phyloP scores from a whole-genome alignment of 257 asterid genomes.

The Fraxinus excelsior region DNA sequence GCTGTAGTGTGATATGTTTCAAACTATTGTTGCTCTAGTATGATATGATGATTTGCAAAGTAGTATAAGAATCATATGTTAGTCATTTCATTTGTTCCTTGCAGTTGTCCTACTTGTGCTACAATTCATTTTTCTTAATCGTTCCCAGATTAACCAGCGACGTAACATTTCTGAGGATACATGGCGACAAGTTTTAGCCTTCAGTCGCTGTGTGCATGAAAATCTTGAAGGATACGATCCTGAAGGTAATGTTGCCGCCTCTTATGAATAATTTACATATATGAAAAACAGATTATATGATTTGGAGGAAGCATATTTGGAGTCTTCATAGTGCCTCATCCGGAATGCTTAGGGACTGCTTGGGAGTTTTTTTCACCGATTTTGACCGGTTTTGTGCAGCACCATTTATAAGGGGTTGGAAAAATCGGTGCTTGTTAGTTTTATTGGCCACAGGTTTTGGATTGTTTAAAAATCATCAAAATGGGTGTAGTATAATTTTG shows the following conservation, averaged over 20 bases:
- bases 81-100: constrained; percentile 8
- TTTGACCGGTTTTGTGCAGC: too few species aligned
- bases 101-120: not conserved
- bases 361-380: too few species aligned
- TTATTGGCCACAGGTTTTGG: too few species aligned
- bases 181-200: constrained; percentile 92
- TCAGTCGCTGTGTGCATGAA: constrained; percentile 91
- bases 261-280: not conserved
- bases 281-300: not conserved
- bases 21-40: not conserved
- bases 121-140: constrained; percentile 13
- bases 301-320: not conserved
- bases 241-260: constrained; percentile 60
- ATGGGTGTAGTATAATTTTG: too few species aligned
- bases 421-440: too few species aligned
- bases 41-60: not conserved
- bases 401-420: too few species aligned
- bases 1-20: not conserved
- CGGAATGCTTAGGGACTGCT: not conserved
- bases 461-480: too few species aligned
- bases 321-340: not conserved
- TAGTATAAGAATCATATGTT: not conserved
- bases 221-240: constrained; percentile 96
- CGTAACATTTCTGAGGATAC: constrained; percentile 96
- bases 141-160: constrained; percentile 70